Percentiles rank a stretch among this genome's conserved stretches.
These are phyloP conservation scores for Nicotiana obtusifolia DNA, from an alignment of 257 asterid genomes.

Conservation along the genomic window DNA sequence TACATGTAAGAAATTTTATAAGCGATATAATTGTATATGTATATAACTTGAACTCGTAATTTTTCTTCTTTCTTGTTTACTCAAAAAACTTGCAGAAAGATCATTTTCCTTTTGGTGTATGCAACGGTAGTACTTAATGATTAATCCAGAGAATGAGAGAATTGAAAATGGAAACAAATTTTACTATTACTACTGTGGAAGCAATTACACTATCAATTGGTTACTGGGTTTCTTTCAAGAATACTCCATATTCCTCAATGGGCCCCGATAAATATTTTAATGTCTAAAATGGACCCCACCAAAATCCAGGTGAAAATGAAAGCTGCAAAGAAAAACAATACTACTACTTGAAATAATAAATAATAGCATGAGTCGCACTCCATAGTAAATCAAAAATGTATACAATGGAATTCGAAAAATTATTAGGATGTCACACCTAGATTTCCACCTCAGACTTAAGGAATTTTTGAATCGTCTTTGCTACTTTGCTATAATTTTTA, in stretches of 20 bases:
- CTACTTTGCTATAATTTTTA: background rate
- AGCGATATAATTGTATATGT: no score
- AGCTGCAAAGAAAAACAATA: background rate
- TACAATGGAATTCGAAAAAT: background rate
- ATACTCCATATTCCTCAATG: slow-evolving; percentile 2
- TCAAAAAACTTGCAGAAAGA: background rate
- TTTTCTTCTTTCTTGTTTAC: background rate
- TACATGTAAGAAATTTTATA: no score
- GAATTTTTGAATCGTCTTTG: background rate
- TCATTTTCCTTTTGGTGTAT: background rate
- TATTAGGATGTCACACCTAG: background rate
- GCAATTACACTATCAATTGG: background rate
- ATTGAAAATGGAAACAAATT: background rate
- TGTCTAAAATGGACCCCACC: background rate
- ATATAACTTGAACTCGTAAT: background rate
- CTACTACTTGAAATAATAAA: background rate
- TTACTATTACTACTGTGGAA: background rate
- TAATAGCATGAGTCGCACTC: background rate
- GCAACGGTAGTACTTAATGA: background rate
- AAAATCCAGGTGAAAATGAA: slow-evolving; percentile 5
- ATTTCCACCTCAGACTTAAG: background rate
- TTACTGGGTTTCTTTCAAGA: background rate
- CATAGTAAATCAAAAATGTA: background rate
- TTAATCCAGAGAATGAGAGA: background rate
- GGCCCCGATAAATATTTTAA: background rate